phyloP scores from a whole-genome alignment of 495 filamentous ascomycete genomes.

The Tuber borchii region DNA sequence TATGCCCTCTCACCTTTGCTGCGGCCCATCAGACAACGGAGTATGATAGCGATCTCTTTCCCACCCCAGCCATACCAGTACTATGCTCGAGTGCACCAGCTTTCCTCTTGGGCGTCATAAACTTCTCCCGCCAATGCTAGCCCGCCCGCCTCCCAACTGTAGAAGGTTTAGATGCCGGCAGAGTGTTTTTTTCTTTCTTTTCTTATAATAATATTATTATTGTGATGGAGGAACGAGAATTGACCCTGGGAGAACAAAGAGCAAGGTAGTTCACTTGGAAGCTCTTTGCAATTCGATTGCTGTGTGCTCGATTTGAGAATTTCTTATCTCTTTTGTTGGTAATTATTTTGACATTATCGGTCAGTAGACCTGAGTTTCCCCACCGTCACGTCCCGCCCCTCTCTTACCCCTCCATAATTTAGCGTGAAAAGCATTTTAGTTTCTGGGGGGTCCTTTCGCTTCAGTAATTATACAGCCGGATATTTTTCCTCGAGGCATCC shows the following conservation, averaged over 20 bases:
- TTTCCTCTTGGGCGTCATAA: conserved; percentile 11
- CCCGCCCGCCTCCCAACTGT: conserved; percentile 3
- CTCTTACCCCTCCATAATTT: conserved; percentile 1
- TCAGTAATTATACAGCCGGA: neutral
- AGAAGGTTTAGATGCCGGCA: neutral
- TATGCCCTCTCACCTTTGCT: neutral
- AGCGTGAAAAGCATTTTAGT: neutral
- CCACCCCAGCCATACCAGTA: neutral
- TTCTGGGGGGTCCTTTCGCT: neutral
- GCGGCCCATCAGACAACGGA: neutral
- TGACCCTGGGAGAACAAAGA: neutral
- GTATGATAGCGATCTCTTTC: neutral
- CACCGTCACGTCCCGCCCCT: neutral
- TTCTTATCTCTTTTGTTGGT: conserved; percentile 37
- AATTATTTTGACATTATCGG: conserved; percentile 37
- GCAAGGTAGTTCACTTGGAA: neutral
- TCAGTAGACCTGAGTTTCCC: conserved; percentile 4
- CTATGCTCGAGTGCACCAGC: neutral
- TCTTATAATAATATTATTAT: neutral
- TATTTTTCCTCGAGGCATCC: neutral
- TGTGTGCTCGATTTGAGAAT: conserved; percentile 20
- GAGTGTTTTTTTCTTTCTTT: neutral
- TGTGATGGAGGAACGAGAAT: neutral
- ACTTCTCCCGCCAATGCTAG: conserved; percentile 9
- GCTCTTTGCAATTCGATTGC: neutral